These are phyloP conservation scores for Phytophthora nicotianae DNA, from an alignment of 352 stramenopile species.

Conservation along the genomic window DNA sequence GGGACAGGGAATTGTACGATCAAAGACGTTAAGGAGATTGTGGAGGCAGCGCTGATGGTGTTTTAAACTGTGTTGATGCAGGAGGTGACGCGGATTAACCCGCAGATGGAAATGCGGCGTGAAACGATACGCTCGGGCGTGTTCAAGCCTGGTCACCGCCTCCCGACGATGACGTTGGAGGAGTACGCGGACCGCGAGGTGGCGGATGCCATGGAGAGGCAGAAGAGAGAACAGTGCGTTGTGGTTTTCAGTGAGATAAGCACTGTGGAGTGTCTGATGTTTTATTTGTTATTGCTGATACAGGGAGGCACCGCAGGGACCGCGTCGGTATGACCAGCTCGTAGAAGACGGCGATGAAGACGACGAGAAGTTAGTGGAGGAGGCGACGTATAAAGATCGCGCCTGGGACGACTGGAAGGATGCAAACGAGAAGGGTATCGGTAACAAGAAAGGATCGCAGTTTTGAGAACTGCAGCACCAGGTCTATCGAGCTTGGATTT, in stretches of 20 bases:
- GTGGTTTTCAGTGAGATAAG: background rate
- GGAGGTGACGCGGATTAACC: conserved; percentile 86
- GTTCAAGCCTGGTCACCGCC: conserved; percentile 95
- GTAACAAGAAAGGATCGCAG: conserved; percentile 96
- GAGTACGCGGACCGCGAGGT: conserved; percentile 93
- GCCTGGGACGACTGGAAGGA: conserved; percentile 98
- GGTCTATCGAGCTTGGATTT: background rate
- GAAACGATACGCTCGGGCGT: conserved; percentile 89
- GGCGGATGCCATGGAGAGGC: conserved; percentile 87
- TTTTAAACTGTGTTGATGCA: conserved; percentile 24
- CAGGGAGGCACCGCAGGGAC: conserved; percentile 61
- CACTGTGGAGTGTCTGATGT: conserved; percentile 6
- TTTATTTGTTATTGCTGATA: conserved; percentile 3
- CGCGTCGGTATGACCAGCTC: conserved; percentile 93
- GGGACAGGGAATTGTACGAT: conserved; percentile 79
- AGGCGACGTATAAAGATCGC: conserved; percentile 92
- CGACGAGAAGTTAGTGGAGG: conserved; percentile 90
- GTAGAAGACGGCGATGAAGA: conserved; percentile 96
- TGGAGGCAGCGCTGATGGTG: conserved; percentile 7
- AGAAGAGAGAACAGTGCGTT: conserved; percentile 74
- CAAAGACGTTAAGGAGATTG: background rate
- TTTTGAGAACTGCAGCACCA: conserved; percentile 64
- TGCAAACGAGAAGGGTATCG: conserved; percentile 94
- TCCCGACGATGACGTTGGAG: conserved; percentile 96
- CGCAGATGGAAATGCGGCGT: conserved; percentile 87